These are phyloP conservation scores for Tetramitus jugosus DNA, from an alignment of 208 protist species.

Conservation along the genomic window DNA sequence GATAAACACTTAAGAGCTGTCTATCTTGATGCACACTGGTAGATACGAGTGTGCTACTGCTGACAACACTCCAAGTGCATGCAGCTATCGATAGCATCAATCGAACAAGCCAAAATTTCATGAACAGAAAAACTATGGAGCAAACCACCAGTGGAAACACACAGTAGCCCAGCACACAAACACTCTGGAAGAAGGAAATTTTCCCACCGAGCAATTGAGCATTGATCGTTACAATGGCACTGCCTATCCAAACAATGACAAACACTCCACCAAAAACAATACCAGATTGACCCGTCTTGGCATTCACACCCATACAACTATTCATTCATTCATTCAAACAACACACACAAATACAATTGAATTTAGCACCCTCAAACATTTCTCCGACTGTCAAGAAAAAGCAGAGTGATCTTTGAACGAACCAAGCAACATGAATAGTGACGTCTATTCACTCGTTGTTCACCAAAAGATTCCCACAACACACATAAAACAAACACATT, in stretches of 20 bases:
- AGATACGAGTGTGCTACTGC: neutral
- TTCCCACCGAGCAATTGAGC: neutral
- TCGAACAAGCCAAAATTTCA: neutral
- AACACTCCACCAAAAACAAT: neutral
- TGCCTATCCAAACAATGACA: neutral
- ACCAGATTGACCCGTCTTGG: neutral
- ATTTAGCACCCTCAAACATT: too few relatives aligned
- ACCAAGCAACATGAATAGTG: too few relatives aligned
- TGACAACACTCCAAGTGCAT: neutral
- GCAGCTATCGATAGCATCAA: neutral
- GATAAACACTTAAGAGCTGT: neutral
- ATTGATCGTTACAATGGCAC: neutral
- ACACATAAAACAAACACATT: neutral
- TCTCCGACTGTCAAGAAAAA: neutral
- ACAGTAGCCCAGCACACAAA: conserved; percentile 5
- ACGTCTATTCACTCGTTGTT: too few relatives aligned
- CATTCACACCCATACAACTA: too few relatives aligned
- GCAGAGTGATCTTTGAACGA: too few relatives aligned
- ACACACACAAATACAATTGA: too few relatives aligned
- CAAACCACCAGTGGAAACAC: neutral
- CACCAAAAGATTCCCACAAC: neutral
- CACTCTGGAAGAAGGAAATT: conserved; percentile 9
- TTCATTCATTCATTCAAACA: neutral
- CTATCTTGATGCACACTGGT: neutral
- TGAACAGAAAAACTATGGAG: neutral